Evolutionary conservation across 805 yeast species (phyloP).

Genomic region (Candida easanensis): DNA sequence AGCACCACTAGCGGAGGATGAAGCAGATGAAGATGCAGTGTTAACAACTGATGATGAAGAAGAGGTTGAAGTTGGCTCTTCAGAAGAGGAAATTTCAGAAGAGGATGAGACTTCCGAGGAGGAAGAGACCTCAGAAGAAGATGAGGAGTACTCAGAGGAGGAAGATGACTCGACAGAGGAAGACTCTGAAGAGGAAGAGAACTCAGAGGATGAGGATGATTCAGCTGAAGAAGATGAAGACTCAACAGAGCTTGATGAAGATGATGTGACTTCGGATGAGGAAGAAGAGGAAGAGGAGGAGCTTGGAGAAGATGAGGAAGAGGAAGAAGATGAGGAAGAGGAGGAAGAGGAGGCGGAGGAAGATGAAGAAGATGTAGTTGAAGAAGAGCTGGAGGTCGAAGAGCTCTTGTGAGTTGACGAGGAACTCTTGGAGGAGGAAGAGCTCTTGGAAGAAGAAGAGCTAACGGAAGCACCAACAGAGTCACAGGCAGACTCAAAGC

Average conservation of each 20-base stretch:
- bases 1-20: conserved; percentile 22
- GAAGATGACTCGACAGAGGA: conserved; percentile 18
- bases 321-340: conserved; percentile 6
- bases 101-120: conserved; percentile 1
- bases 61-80: conserved; percentile 16
- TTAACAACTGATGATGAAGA: conserved; percentile 20
- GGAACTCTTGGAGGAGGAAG: conserved; percentile 23
- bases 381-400: not conserved
- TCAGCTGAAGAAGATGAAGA: conserved; percentile 3
- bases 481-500: conserved; percentile 54
- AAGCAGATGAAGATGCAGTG: conserved; percentile 13
- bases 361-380: conserved; percentile 7
- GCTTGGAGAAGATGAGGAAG: conserved; percentile 16
- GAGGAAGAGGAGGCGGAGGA: conserved; percentile 11
- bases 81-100: conserved; percentile 1
- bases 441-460: conserved; percentile 14
- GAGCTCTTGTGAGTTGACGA: no score
- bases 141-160: conserved; percentile 5
- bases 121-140: conserved; percentile 1
- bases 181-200: conserved; percentile 17
- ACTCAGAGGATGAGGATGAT: conserved; percentile 6
- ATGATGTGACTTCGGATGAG: conserved; percentile 16
- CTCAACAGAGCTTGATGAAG: conserved; percentile 12
- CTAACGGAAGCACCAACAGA: conserved; percentile 37
- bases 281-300: conserved; percentile 25